Evolutionary conservation across 352 stramenopile genomes (phyloP).

Genomic region (Globisporangium solare): DNA sequence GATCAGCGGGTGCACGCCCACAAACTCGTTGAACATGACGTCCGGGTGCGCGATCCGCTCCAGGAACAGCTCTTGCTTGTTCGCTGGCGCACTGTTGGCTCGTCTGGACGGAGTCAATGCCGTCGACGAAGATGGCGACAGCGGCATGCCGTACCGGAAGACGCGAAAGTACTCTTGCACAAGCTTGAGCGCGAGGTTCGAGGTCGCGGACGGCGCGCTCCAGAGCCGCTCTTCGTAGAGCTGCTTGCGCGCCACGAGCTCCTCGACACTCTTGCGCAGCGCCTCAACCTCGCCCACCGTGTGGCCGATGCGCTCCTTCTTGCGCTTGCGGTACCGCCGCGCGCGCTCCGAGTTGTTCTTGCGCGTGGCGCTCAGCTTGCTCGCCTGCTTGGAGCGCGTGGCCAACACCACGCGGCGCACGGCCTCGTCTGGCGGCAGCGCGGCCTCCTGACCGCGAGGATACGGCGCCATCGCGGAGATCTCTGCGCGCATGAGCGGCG

Average conservation of each 20-base stretch:
- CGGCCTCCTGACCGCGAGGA: too few relatives aligned
- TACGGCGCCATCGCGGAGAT: too few relatives aligned
- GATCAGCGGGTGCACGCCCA: slow-evolving; percentile 19
- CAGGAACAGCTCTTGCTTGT: slow-evolving; percentile 25
- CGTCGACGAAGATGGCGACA: neutral
- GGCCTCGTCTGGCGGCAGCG: slow-evolving; percentile 2
- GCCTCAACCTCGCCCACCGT: slow-evolving; percentile 4
- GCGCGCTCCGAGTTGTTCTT: slow-evolving; percentile 17
- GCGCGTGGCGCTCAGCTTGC: slow-evolving; percentile 9
- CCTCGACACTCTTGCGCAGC: slow-evolving; percentile 21
- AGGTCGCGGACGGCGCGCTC: slow-evolving; percentile 10
- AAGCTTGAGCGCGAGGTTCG: slow-evolving; percentile 19
- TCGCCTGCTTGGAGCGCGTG: slow-evolving; percentile 1
- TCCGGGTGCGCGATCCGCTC: slow-evolving; percentile 19
- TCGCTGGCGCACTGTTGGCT: too few relatives aligned
- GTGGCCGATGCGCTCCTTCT: slow-evolving; percentile 10
- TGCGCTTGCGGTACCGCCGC: slow-evolving; percentile 12
- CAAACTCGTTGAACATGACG: slow-evolving; percentile 17
- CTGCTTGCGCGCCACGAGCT: slow-evolving; percentile 17
- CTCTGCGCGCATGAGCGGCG: too few relatives aligned
- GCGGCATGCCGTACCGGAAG: slow-evolving; percentile 25
- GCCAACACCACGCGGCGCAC: slow-evolving; percentile 3
- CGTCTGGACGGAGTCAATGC: neutral
- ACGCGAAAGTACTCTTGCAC: slow-evolving; percentile 36
- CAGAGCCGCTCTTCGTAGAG: slow-evolving; percentile 17